Percentiles rank a stretch among this genome's conserved stretches.
These are phyloP conservation scores for Aspergillus neoniger DNA, from an alignment of 2,329 filamentous ascomycete genomes.

Conservation along the genomic window DNA sequence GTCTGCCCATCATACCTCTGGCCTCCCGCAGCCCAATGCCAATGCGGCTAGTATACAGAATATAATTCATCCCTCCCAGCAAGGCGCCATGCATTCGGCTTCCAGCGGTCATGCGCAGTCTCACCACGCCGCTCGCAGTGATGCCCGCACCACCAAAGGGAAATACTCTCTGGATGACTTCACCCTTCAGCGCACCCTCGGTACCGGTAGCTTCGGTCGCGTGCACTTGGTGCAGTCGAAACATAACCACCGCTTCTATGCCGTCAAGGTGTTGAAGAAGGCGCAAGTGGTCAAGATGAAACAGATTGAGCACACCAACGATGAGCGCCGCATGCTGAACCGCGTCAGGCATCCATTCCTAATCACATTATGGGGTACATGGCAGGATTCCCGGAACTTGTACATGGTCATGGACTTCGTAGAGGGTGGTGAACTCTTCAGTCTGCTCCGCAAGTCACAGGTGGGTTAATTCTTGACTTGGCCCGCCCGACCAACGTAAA, in stretches of 20 bases:
- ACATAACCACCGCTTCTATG: constrained; percentile 97
- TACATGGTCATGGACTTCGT: constrained; percentile 99
- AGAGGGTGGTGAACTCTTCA: constrained; percentile 96
- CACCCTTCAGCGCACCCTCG: constrained; percentile 82
- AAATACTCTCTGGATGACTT: constrained; percentile 96
- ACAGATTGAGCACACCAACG: constrained; percentile 98
- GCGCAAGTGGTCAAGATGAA: constrained; percentile 99
- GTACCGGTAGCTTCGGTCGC: constrained; percentile 93
- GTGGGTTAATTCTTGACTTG: constrained; percentile 52
- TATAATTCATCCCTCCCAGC: constrained; percentile 69
- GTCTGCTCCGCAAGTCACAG: constrained; percentile 86
- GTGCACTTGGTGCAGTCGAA: constrained; percentile 97
- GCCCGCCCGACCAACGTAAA: constrained; percentile 11
- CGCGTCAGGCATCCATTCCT: constrained; percentile 98
- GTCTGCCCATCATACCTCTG: constrained; percentile 30
- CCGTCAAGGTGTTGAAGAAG: constrained; percentile 98
- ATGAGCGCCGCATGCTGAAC: constrained; percentile 92
- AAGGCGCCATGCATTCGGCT: constrained; percentile 33
- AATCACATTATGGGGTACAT: constrained; percentile 97
- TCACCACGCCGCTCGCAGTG: constrained; percentile 18
- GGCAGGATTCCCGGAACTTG: constrained; percentile 90
- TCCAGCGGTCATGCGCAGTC: constrained; percentile 26
- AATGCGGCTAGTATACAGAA: constrained; percentile 81
- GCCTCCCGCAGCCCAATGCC: constrained; percentile 36
- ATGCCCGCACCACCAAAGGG: constrained; percentile 76